Evolutionary conservation across 2,329 filamentous ascomycete genomes (phyloP).

Genomic region (Sporothrix luriei): DNA sequence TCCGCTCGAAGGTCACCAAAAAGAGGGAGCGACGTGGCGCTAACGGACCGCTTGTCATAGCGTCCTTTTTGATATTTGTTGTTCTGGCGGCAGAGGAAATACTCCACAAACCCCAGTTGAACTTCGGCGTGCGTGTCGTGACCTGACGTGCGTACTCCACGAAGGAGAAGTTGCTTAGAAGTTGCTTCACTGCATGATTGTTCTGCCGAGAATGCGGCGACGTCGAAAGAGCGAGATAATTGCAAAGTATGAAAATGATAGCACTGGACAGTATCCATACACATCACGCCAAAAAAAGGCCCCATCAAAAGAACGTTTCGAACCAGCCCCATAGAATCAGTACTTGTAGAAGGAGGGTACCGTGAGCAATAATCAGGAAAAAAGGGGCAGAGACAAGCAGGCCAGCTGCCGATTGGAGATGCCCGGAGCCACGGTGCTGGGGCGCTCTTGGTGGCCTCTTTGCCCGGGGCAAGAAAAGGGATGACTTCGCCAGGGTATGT

Average conservation of each 20-base stretch:
- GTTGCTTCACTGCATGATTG: too few relatives aligned
- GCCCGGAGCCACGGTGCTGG: slow-evolving; percentile 32
- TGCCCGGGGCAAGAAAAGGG: not conserved
- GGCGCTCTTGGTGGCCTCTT: not conserved
- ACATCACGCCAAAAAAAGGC: not conserved
- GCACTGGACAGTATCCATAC: too few relatives aligned
- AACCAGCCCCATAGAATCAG: slow-evolving; percentile 30
- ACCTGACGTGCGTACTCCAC: too few relatives aligned
- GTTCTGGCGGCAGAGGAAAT: too few relatives aligned
- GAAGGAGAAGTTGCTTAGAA: too few relatives aligned
- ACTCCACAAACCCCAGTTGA: too few relatives aligned
- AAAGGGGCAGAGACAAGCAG: slow-evolving; percentile 9
- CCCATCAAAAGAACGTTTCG: slow-evolving; percentile 26
- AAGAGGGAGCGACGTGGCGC: not conserved
- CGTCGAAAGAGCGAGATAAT: too few relatives aligned
- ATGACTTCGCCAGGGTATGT: not conserved
- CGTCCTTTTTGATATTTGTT: slow-evolving; percentile 15
- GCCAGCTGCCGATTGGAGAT: slow-evolving; percentile 30
- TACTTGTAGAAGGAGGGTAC: not conserved
- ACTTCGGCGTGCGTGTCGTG: not conserved
- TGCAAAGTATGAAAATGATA: too few relatives aligned
- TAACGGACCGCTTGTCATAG: slow-evolving; percentile 23
- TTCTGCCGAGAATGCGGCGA: too few relatives aligned
- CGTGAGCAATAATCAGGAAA: not conserved
- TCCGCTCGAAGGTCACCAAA: not conserved